These are phyloP conservation scores for Rhizophagus prolifer DNA, from an alignment of 192 early-diverging fungal species.

Conservation along the genomic window DNA sequence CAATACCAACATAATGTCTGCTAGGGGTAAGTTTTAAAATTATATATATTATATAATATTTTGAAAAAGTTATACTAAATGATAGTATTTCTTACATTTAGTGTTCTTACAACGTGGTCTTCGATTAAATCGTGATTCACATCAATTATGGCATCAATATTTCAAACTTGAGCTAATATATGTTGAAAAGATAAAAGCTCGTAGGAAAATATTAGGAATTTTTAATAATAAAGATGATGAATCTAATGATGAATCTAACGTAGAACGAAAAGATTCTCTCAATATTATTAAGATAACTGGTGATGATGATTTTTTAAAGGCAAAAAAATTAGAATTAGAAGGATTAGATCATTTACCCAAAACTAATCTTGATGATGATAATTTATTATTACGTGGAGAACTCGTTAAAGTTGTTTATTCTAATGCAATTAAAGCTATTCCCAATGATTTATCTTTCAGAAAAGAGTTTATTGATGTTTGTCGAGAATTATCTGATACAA, in stretches of 20 bases:
- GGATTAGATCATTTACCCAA: conserved; percentile 46
- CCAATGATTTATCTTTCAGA: conserved; percentile 73
- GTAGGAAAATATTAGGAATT: conserved; percentile 79
- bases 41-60: not conserved
- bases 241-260: conserved; percentile 39
- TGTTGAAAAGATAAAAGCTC: conserved; percentile 79
- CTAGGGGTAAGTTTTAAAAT: conserved; percentile 51
- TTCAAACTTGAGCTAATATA: conserved; percentile 90
- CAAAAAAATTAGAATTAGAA: conserved; percentile 40
- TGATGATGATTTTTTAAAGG: conserved; percentile 46
- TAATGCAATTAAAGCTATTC: conserved; percentile 79
- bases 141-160: conserved; percentile 88
- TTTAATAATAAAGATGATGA: conserved; percentile 27
- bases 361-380: conserved; percentile 56
- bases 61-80: not conserved
- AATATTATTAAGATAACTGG: conserved; percentile 13
- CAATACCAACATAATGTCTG: conserved; percentile 77
- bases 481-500: conserved; percentile 52
- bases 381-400: conserved; percentile 69
- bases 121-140: conserved; percentile 71
- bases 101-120: conserved; percentile 84
- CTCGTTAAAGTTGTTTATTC: conserved; percentile 74
- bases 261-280: conserved; percentile 34
- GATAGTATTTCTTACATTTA: conserved; percentile 20
- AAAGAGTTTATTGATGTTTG: conserved; percentile 68